Base-by-base conservation (phyloP, 345 rosid genomes). In the Cochlearia excelsa region DNA sequence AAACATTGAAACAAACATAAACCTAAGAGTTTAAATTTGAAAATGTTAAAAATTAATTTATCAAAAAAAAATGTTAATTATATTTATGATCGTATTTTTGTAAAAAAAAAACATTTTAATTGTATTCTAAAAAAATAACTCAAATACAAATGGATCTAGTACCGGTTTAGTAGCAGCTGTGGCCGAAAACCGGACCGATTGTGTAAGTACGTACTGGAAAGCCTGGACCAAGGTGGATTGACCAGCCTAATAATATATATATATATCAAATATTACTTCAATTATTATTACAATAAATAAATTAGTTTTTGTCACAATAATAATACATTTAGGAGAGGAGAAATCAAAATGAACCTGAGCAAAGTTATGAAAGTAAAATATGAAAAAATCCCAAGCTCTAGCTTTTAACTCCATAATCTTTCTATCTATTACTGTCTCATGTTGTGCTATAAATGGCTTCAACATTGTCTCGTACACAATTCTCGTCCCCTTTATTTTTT, bases 371-470 rank as follows among this genome's bases (percentile, higher is more conserved):
- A 85, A 87, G 47, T 85, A 87, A 55, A 74, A 70, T n/a, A 81
- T 33, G 35, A 80, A 77, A 9, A 89, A 71, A 45, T 89, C 94
- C 97, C 94, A 89, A 23, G 77, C 84, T 49, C 91, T 76, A 37
- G 79, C 79, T 53, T 65, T 76, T 69, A 77, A 52, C 73, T 89
- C 97, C 81, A 54, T 58, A 16, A 93, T 51, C 84, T 78, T 86
- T 71, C 80, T 58, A 48, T 93, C 97, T 3, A 93, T 81, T 1
- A 82, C 88, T 26, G 79, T 76, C 78, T 89, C 95, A 40, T 89
- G 86, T 44, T 61, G 76, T 6, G 82, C 59, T 10, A 87, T 61
- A 26, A 61, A 70, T 27, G 95, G 99, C 64, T 77, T 73, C 67
- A 89, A 59, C 63, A 93, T 5, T 35, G 73, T 47, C 7, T 77